These are phyloP conservation scores for Aureobasidium sp. DNA, from an alignment of 2,329 filamentous ascomycete genomes.

Conservation along the genomic window DNA sequence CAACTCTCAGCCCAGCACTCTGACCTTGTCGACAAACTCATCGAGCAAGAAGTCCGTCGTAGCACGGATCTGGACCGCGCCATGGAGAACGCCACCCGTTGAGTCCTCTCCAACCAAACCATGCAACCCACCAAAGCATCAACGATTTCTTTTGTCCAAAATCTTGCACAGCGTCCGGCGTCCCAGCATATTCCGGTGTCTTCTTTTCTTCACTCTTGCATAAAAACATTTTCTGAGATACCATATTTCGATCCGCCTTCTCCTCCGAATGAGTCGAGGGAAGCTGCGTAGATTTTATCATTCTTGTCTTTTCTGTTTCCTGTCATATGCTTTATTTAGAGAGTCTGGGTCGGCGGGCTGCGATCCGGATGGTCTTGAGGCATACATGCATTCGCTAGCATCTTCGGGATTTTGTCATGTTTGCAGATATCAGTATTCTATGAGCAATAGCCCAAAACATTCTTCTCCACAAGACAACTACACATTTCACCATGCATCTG, in stretches of 20 bases:
- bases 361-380: neutral
- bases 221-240: constrained; percentile 13
- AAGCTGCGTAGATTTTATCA: constrained; percentile 3
- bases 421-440: neutral
- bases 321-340: neutral
- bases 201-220: neutral
- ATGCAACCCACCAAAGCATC: neutral
- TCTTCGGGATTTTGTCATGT: neutral
- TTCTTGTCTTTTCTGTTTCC: neutral
- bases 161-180: constrained; percentile 9
- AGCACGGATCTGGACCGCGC: neutral
- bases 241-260: constrained; percentile 12
- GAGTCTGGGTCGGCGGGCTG: neutral
- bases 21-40: constrained; percentile 43
- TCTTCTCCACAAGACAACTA: neutral
- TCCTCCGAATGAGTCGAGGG: constrained; percentile 4
- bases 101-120: neutral
- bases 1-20: constrained; percentile 17
- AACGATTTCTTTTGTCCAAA: neutral
- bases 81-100: neutral
- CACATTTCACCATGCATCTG: neutral
- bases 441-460: neutral
- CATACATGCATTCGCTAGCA: constrained; percentile 1
- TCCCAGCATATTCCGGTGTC: neutral
- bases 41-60: constrained; percentile 38